These are phyloP conservation scores for Cyberlindnera bimundalis DNA, from an alignment of 805 yeast species.

Conservation along the genomic window DNA sequence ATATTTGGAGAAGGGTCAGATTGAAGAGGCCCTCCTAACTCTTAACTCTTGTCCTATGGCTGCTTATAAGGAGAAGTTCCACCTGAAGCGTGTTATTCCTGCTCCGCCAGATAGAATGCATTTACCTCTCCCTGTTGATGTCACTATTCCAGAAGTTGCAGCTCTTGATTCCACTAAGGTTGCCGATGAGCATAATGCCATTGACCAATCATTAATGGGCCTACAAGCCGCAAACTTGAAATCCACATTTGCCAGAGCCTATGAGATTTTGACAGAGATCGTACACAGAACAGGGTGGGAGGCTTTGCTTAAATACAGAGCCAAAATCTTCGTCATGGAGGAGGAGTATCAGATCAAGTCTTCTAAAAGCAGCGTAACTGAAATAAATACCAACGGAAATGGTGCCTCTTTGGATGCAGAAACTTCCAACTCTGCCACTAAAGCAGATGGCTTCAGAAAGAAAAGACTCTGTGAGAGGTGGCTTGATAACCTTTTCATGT, in stretches of 20 bases:
- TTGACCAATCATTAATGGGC: conserved; percentile 58
- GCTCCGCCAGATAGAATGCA: conserved; percentile 55
- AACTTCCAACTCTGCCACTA: neutral
- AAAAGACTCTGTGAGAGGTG: conserved; percentile 71
- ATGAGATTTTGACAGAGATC: conserved; percentile 59
- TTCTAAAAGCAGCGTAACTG: conserved; percentile 11
- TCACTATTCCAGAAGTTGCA: conserved; percentile 64
- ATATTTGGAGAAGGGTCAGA: conserved; percentile 59
- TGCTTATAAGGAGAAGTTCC: conserved; percentile 58
- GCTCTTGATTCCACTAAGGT: conserved; percentile 64
- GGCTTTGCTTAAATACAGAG: conserved; percentile 51
- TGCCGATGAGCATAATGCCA: conserved; percentile 58
- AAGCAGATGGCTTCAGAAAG: conserved; percentile 47
- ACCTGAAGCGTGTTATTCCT: conserved; percentile 56
- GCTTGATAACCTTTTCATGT: conserved; percentile 68
- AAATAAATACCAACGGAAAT: conserved; percentile 7
- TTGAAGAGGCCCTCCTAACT: conserved; percentile 68
- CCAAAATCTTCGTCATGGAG: conserved; percentile 66
- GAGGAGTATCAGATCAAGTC: conserved; percentile 48
- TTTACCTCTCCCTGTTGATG: conserved; percentile 75
- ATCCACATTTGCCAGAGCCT: conserved; percentile 53
- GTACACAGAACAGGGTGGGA: conserved; percentile 77
- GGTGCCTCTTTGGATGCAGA: neutral
- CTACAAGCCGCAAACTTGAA: conserved; percentile 69
- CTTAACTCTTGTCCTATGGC: conserved; percentile 83